phyloP scores from a whole-genome alignment of 306 rosid genomes.

The Cucumis hystrix region DNA sequence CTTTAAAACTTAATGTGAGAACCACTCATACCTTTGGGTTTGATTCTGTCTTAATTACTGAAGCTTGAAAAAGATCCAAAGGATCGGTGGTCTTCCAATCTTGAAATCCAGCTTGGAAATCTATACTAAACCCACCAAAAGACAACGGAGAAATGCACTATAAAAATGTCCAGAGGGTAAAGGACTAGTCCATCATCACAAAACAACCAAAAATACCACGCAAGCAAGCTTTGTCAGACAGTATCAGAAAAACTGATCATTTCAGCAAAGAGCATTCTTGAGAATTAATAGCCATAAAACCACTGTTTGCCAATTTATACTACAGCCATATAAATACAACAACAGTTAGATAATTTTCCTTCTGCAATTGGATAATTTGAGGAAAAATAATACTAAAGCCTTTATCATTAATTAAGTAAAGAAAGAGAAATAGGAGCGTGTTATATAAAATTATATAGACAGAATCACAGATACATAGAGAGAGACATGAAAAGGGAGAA shows the following conservation, averaged over 20 bases:
- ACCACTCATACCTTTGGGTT: conserved; percentile 64
- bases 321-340: neutral
- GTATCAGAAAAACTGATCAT: neutral
- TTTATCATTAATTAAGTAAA: neutral
- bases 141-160: conserved; percentile 10
- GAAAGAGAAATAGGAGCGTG: neutral
- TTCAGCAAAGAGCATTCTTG: neutral
- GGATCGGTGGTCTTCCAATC: conserved; percentile 80
- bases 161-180: conserved; percentile 13
- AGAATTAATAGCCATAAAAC: neutral
- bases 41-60: conserved; percentile 51
- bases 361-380: neutral
- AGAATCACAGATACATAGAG: neutral
- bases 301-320: neutral
- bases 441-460: neutral
- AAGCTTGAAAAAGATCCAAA: conserved; percentile 78
- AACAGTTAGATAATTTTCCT: neutral
- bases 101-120: conserved; percentile 70
- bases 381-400: neutral
- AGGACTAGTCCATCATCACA: neutral
- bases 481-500: neutral
- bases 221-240: neutral
- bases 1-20: neutral
- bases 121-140: conserved; percentile 65
- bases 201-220: neutral